Conservation (phyloP, 2,329 filamentous ascomycete species). For the Pseudophaeomoniella oleicola region DNA sequence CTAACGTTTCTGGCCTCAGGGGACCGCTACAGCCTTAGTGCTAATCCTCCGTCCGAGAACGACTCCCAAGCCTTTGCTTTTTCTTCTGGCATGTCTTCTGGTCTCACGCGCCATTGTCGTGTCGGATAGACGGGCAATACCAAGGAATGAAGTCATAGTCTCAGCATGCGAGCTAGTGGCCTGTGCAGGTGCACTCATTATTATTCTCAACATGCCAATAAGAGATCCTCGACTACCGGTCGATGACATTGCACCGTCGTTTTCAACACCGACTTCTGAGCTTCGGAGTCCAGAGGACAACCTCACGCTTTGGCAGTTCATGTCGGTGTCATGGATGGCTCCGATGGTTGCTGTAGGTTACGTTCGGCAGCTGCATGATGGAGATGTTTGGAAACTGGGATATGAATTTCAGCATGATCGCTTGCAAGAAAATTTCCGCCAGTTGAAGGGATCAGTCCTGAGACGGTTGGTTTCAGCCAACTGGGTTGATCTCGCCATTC, state of each 20-base stretch:
- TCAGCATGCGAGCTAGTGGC: slow-evolving; percentile 19
- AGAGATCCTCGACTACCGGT: slow-evolving; percentile 41
- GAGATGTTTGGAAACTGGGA: slow-evolving; percentile 68
- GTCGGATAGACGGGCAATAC: slow-evolving; percentile 7
- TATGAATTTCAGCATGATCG: slow-evolving; percentile 69
- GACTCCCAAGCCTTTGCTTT: slow-evolving; percentile 25
- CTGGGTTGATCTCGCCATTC: slow-evolving; percentile 60
- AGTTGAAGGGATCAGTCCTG: slow-evolving; percentile 58
- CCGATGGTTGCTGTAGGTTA: slow-evolving; percentile 55
- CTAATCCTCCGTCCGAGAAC: slow-evolving; percentile 24
- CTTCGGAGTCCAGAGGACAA: slow-evolving; percentile 70
- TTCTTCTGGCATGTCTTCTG: slow-evolving; percentile 17
- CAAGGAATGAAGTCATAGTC: slow-evolving; percentile 9
- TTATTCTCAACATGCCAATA: slow-evolving; percentile 56
- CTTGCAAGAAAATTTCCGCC: slow-evolving; percentile 60
- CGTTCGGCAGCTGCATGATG: slow-evolving; percentile 52
- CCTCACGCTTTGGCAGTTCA: slow-evolving; percentile 66
- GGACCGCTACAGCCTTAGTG: slow-evolving; percentile 19
- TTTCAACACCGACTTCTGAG: slow-evolving; percentile 37
- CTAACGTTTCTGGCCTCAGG: no score
- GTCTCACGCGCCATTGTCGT: slow-evolving; percentile 20
- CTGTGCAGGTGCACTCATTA: slow-evolving; percentile 31
- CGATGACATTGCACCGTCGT: slow-evolving; percentile 45
- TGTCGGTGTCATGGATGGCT: slow-evolving; percentile 70
- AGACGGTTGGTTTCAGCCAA: slow-evolving; percentile 59